These are phyloP conservation scores for Salvia rosmarinus DNA, from an alignment of 257 asterid species.

Conservation along the genomic window DNA sequence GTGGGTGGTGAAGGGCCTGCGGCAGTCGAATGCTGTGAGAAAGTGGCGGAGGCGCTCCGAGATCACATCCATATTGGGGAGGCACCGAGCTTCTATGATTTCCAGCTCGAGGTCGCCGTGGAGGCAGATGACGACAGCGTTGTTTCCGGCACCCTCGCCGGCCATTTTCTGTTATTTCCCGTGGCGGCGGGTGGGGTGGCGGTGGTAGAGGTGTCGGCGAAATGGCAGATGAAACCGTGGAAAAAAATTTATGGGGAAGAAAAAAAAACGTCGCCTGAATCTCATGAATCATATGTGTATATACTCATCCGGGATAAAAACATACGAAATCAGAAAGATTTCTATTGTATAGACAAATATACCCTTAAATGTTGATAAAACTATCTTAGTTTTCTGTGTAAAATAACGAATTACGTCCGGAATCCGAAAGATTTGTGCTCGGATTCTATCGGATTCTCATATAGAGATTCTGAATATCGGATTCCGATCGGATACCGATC, in stretches of 20 bases:
- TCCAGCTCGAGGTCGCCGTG: slow-evolving; percentile 90
- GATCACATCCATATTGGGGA: slow-evolving; percentile 89
- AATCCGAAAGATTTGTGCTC: no score
- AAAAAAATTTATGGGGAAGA: neutral
- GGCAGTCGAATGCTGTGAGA: slow-evolving; percentile 64
- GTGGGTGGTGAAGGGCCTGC: slow-evolving; percentile 46
- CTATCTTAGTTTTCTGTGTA: no score
- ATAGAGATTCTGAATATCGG: no score
- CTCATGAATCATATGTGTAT: no score
- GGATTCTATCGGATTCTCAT: no score
- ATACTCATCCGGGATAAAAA: no score
- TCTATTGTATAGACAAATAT: no score
- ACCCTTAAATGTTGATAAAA: no score
- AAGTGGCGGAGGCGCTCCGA: slow-evolving; percentile 84
- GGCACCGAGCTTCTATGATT: slow-evolving; percentile 72
- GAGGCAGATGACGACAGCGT: slow-evolving; percentile 40
- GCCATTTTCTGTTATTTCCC: slow-evolving; percentile 41
- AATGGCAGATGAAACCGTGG: slow-evolving; percentile 33
- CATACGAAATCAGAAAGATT: no score
- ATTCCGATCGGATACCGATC: no score
- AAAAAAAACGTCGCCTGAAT: no score
- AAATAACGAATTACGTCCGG: no score
- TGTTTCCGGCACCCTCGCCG: slow-evolving; percentile 32
- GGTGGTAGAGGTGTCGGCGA: slow-evolving; percentile 20
- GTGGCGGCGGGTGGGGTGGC: slow-evolving; percentile 20